phyloP scores from a whole-genome alignment of 495 filamentous ascomycete genomes.

The Poronia punctata region DNA sequence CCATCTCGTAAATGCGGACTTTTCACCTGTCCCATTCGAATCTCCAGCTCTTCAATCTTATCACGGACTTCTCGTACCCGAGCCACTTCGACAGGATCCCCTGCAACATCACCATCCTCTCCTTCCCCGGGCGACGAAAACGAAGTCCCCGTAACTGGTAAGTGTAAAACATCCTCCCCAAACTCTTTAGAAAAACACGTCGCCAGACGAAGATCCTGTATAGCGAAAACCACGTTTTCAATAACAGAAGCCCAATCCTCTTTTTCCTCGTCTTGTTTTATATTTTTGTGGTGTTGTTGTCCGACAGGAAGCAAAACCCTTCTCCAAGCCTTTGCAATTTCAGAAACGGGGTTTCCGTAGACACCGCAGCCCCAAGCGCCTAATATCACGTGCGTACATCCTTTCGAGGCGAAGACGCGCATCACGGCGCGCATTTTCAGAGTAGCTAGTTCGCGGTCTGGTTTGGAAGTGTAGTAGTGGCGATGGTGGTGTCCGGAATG shows the following conservation, averaged over 20 bases:
- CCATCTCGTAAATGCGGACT: constrained; percentile 22
- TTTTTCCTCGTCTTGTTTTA: neutral
- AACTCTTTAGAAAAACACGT: constrained; percentile 39
- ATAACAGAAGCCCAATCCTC: constrained; percentile 27
- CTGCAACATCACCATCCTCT: constrained; percentile 8
- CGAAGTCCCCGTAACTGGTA: neutral
- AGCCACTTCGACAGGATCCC: constrained; percentile 10
- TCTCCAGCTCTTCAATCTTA: constrained; percentile 24
- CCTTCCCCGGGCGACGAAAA: constrained; percentile 5
- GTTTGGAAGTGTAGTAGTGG: constrained; percentile 24
- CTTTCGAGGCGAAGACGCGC: constrained; percentile 45
- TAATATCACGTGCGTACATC: constrained; percentile 49
- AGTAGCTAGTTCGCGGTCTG: constrained; percentile 45
- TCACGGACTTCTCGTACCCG: constrained; percentile 21
- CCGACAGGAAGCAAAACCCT: constrained; percentile 40
- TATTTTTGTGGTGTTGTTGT: constrained; percentile 15
- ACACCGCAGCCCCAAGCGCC: constrained; percentile 65
- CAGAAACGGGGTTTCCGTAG: constrained; percentile 54
- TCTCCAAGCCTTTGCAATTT: constrained; percentile 57
- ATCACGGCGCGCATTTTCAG: constrained; percentile 56
- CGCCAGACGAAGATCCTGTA: constrained; percentile 26
- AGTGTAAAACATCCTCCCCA: constrained; percentile 22
- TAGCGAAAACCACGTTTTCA: constrained; percentile 44
- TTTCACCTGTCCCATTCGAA: constrained; percentile 17
- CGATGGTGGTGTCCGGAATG: constrained; percentile 13